Evolutionary conservation across 208 protist genomes (phyloP), one percentile per base, ranked within the genome.

Genomic region (Phytomonas francai): DNA sequence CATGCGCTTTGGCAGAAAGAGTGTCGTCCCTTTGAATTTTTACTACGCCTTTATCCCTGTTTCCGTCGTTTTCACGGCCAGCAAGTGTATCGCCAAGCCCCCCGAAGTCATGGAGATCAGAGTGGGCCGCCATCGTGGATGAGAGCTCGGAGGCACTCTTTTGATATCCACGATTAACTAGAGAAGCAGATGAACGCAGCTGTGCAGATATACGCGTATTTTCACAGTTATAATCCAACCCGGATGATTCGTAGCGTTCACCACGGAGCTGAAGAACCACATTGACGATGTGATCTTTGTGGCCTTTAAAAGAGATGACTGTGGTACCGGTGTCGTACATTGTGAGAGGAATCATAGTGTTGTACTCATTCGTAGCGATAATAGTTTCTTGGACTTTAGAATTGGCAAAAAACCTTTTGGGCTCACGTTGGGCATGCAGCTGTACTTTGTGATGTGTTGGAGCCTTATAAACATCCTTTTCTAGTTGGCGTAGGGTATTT

Each of bases 251-350:
- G 59, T 85, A 92, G 33, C 74, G 83, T 28, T 78, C 39, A 6
- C 78, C 69, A 16, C 66, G 68, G 8, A 89, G 71, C 61, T 89
- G 83, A 31, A 84, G 66, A 11, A 88, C 72, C 2, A 79, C 63
- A 16, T 73, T 78, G 51, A 91, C 59, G n/a, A 67, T 72, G 61
- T 86, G 60, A 11, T 67, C 65, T 22, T 67, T 61, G 39, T 76
- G 30, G 12, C 62, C 75, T 28, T 59, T 60, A 49, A 88, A 81
- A 67, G 79, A 51, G 0, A 87, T 60, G 0, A 84, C 65, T 0
- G 68, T 85, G 62, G 69, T 65, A 54, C 65, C 42, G 56, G 27
- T 63, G 57, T 70, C 76, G 80, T 29, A 88, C 25, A 34, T 78
- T 9, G 28, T 71, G 54, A 85, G 39, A 0, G 76, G 72, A 6